A percentile compares a stretch with the other conserved stretches of the same genome.
Conservation (phyloP, 306 rosid species). For the Quercus mongolica region DNA sequence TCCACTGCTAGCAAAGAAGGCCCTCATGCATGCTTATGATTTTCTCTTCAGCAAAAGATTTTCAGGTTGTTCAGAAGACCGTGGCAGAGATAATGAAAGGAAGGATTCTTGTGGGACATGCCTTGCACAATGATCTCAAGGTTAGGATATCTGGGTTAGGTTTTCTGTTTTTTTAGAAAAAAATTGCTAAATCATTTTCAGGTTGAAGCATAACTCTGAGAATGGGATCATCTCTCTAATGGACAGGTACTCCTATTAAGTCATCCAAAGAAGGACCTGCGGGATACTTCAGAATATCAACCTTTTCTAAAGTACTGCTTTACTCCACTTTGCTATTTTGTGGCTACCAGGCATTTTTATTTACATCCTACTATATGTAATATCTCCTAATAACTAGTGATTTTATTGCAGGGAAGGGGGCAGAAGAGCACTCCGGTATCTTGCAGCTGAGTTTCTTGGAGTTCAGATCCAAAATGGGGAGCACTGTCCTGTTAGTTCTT, state of each 20-base stretch:
- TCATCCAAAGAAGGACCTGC: conserved; percentile 77
- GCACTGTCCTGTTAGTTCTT: conserved; percentile 84
- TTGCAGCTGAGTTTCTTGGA: conserved; percentile 69
- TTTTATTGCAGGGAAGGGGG: conserved; percentile 54
- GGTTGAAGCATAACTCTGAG: conserved; percentile 2
- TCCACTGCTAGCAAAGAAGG: conserved; percentile 8
- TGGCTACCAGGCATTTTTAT: neutral
- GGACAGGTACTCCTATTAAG: conserved; percentile 78
- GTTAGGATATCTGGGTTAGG: conserved; percentile 33
- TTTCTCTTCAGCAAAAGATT: conserved; percentile 65
- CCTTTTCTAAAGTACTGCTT: conserved; percentile 59
- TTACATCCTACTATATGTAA: neutral
- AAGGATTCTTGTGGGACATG: conserved; percentile 90
- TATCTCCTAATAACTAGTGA: conserved; percentile 14
- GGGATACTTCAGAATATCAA: conserved; percentile 80
- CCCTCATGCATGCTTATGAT: conserved; percentile 13
- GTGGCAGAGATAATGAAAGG: conserved; percentile 82
- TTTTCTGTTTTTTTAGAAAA: neutral
- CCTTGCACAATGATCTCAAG: conserved; percentile 89
- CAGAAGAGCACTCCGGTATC: conserved; percentile 74
- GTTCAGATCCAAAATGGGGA: conserved; percentile 85
- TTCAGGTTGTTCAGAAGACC: conserved; percentile 63
- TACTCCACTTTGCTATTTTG: neutral
- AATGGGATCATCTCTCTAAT: conserved; percentile 9
- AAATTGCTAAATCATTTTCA: conserved; percentile 4